Percentiles rank a stretch among this genome's conserved stretches.
These are phyloP conservation scores for Kwoniella sp. DNA, from an alignment of 768 basidiomycete genomes.

Conservation along the genomic window DNA sequence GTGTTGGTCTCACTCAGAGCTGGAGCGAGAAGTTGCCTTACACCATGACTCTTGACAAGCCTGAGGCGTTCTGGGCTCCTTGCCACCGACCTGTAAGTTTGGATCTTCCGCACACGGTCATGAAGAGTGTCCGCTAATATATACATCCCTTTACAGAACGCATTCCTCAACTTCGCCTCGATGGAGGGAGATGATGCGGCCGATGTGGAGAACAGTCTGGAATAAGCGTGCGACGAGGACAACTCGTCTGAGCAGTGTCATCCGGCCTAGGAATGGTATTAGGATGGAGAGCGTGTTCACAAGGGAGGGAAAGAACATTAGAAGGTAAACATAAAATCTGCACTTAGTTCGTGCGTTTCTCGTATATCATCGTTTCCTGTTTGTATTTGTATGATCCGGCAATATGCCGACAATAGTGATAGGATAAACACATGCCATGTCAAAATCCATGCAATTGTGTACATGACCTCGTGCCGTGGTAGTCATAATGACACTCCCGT, in stretches of 20 bases:
- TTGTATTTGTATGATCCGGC: slow-evolving; percentile 2
- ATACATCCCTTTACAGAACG: slow-evolving; percentile 50
- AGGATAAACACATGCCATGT: not conserved
- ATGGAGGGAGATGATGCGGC: slow-evolving; percentile 90
- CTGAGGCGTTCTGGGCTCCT: slow-evolving; percentile 92
- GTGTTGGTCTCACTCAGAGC: slow-evolving; percentile 85
- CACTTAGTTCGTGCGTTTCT: not conserved
- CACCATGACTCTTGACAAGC: slow-evolving; percentile 85
- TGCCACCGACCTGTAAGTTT: slow-evolving; percentile 77
- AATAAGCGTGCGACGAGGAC: slow-evolving; percentile 57
- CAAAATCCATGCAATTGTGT: not conserved
- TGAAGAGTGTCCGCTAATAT: not conserved
- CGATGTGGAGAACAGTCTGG: slow-evolving; percentile 93
- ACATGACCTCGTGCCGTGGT: not conserved
- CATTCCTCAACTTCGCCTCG: slow-evolving; percentile 93
- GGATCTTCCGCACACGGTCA: not conserved
- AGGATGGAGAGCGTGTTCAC: slow-evolving; percentile 1
- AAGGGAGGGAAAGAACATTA: not conserved
- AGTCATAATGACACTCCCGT: no score
- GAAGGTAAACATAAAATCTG: not conserved
- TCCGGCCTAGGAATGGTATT: not conserved
- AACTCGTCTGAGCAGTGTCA: no score
- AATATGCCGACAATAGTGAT: not conserved
- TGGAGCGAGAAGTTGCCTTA: slow-evolving; percentile 83
- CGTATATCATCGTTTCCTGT: not conserved